Percentiles rank a stretch among this genome's conserved stretches.
Evolutionary conservation across 495 filamentous ascomycete genomes (phyloP).

Genomic region (Daldinia vernicosa): DNA sequence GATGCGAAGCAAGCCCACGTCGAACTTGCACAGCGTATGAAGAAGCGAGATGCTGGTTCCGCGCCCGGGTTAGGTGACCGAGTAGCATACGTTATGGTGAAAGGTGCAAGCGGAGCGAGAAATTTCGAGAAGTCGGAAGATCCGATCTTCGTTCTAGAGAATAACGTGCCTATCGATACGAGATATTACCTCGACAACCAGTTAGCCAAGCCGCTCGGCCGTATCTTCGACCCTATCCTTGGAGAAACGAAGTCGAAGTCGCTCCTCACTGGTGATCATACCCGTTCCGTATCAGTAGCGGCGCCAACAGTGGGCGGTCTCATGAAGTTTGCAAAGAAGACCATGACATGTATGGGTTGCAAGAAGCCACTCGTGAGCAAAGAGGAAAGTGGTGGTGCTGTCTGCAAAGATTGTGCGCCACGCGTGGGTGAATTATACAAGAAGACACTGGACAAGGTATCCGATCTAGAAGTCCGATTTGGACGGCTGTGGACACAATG

Average conservation of each 20-base stretch:
- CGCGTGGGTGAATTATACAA: constrained; percentile 93
- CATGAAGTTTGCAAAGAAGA: constrained; percentile 98
- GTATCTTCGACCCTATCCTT: constrained; percentile 97
- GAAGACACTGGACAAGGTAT: constrained; percentile 84
- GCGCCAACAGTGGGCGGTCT: constrained; percentile 89
- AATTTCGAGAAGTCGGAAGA: constrained; percentile 97
- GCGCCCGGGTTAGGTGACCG: constrained; percentile 95
- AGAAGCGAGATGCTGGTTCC: constrained; percentile 92
- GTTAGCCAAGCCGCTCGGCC: constrained; percentile 88
- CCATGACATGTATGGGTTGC: constrained; percentile 97
- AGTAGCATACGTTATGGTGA: constrained; percentile 98
- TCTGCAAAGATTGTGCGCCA: constrained; percentile 84
- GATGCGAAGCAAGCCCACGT: constrained; percentile 92
- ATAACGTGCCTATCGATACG: constrained; percentile 98
- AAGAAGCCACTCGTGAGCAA: constrained; percentile 89
- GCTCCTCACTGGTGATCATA: constrained; percentile 88
- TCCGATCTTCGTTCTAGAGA: constrained; percentile 94
- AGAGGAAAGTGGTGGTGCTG: constrained; percentile 82
- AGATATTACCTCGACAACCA: constrained; percentile 99
- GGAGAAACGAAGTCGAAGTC: constrained; percentile 88
- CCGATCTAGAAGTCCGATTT: constrained; percentile 92
- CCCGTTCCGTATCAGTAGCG: constrained; percentile 87
- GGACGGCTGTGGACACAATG: constrained; percentile 97
- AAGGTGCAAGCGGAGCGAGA: constrained; percentile 84
- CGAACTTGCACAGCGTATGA: constrained; percentile 93